These are phyloP conservation scores for Aquilaria agallochum DNA, from an alignment of 441 rosid species.

Conservation along the genomic window DNA sequence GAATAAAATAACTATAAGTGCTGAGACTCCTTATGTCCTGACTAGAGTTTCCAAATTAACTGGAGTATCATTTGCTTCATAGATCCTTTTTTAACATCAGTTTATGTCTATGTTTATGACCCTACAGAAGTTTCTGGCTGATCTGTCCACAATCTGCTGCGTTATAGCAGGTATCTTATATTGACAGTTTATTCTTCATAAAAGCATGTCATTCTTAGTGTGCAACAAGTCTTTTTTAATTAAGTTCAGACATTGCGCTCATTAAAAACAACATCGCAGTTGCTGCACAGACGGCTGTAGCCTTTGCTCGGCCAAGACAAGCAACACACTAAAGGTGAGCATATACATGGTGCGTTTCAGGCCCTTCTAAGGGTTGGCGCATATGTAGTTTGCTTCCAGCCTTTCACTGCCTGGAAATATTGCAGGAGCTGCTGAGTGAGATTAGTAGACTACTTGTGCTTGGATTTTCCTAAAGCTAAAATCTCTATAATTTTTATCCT, in stretches of 20 bases:
- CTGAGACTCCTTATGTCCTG: slow-evolving; percentile 90
- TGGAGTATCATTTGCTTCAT: slow-evolving; percentile 70
- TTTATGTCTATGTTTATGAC: not conserved
- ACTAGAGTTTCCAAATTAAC: slow-evolving; percentile 72
- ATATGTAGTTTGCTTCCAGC: no score
- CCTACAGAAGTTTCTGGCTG: not conserved
- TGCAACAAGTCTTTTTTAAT: slow-evolving; percentile 36
- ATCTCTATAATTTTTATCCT: no score
- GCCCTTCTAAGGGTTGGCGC: no score
- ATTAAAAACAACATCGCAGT: slow-evolving; percentile 73
- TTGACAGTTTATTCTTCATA: not conserved
- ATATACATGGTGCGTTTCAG: slow-evolving; percentile 4
- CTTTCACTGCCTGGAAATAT: no score
- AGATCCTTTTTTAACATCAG: slow-evolving; percentile 48
- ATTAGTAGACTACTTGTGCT: no score
- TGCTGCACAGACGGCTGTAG: slow-evolving; percentile 72
- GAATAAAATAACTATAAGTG: slow-evolving; percentile 65
- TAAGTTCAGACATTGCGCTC: slow-evolving; percentile 58
- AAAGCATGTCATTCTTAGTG: not conserved
- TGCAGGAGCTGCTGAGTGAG: no score
- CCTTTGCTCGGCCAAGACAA: slow-evolving; percentile 48
- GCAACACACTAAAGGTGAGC: slow-evolving; percentile 26
- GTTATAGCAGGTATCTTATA: no score
- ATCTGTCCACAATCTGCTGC: no score
- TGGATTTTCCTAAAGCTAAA: no score